phyloP scores from a whole-genome alignment of 805 yeast species.

The Cyberlindnera sargentensis region DNA sequence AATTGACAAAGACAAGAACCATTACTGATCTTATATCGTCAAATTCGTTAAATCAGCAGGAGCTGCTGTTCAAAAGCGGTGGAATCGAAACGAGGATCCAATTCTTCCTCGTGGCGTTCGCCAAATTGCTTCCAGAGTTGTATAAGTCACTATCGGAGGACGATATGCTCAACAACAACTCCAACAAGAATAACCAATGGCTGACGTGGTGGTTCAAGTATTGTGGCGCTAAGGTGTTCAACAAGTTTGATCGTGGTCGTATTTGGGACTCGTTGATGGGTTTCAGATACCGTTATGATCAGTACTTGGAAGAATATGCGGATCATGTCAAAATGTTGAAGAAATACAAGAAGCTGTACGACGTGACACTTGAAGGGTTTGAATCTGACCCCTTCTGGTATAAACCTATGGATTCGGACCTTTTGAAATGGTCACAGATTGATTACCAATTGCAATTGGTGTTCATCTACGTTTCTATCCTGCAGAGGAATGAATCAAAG shows the following conservation, averaged over 20 bases:
- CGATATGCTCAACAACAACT: constrained; percentile 51
- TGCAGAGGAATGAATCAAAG: constrained; percentile 72
- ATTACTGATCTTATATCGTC: constrained; percentile 14
- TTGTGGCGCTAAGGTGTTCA: constrained; percentile 81
- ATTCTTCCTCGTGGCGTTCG: constrained; percentile 56
- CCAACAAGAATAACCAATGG: constrained; percentile 71
- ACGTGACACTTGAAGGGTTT: constrained; percentile 1
- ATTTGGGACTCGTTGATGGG: constrained; percentile 86
- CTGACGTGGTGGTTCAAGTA: constrained; percentile 92
- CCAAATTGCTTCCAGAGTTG: constrained; percentile 65
- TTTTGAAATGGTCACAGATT: constrained; percentile 49
- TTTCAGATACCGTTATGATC: constrained; percentile 45
- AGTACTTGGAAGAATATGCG: constrained; percentile 7
- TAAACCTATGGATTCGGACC: constrained; percentile 11
- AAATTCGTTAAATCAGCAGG: constrained; percentile 19
- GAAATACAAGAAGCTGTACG: constrained; percentile 14
- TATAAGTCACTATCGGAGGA: constrained; percentile 75
- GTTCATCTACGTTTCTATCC: constrained; percentile 69
- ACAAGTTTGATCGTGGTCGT: constrained; percentile 74
- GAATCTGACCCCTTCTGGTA: constrained; percentile 17
- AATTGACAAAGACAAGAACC: constrained; percentile 7
- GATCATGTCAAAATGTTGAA: constrained; percentile 16
- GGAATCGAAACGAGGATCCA: constrained; percentile 60
- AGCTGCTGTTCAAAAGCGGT: constrained; percentile 44
- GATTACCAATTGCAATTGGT: constrained; percentile 74